These are phyloP conservation scores for Dictyostelium firmibasis DNA, from an alignment of 78 protist genomes.

Conservation along the genomic window DNA sequence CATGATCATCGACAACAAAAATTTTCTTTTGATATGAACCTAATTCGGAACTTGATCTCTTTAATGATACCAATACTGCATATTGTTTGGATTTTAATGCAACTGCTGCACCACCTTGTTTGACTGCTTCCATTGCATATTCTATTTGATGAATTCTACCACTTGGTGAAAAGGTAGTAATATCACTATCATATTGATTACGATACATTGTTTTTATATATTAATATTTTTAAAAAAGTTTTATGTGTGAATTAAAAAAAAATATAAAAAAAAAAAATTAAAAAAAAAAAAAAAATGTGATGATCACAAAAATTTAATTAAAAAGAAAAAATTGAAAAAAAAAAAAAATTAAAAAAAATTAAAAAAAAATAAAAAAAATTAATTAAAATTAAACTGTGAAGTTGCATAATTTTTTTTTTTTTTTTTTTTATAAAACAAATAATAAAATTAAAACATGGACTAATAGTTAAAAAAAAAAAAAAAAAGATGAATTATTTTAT, in stretches of 20 bases:
- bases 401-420: neutral
- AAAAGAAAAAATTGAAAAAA: neutral
- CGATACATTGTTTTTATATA: slow-evolving; percentile 77
- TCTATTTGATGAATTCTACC: slow-evolving; percentile 98
- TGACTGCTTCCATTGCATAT: slow-evolving; percentile 99
- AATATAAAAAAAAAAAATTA: neutral
- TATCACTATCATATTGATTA: slow-evolving; percentile 92
- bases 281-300: neutral
- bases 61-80: slow-evolving; percentile 91
- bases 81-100: slow-evolving; percentile 88
- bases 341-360: neutral
- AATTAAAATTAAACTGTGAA: neutral
- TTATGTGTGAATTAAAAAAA: neutral
- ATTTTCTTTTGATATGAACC: slow-evolving; percentile 95
- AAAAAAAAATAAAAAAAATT: neutral
- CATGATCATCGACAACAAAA: slow-evolving; percentile 93
- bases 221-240: neutral
- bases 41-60: slow-evolving; percentile 91
- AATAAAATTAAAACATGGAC: no score
- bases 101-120: slow-evolving; percentile 95
- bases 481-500: no score
- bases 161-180: slow-evolving; percentile 92
- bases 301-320: neutral
- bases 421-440: no score
- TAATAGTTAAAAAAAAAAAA: no score